These are phyloP conservation scores for Lindgomyces ingoldianus DNA, from an alignment of 495 filamentous ascomycete species.

Conservation along the genomic window DNA sequence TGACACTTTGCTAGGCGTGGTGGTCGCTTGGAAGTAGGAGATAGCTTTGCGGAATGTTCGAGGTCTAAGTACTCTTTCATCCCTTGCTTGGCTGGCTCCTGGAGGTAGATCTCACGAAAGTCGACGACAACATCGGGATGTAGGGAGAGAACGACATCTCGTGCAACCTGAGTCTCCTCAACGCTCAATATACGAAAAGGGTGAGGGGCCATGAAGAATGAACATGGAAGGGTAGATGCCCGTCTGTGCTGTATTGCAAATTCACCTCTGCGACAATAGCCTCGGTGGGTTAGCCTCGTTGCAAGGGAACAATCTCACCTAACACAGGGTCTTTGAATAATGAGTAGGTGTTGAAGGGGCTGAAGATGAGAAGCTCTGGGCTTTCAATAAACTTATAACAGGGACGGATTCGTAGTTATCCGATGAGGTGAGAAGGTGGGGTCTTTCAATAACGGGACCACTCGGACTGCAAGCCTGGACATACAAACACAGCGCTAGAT, in stretches of 20 bases:
- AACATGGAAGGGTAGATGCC: neutral
- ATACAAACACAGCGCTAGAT: neutral
- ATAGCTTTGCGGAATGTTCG: slow-evolving; percentile 52
- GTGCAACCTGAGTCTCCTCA: slow-evolving; percentile 52
- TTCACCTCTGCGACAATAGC: neutral
- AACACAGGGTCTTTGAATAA: no score
- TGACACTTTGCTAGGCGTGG: slow-evolving; percentile 59
- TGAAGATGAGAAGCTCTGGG: no score
- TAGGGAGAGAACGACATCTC: slow-evolving; percentile 50
- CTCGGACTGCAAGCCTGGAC: neutral
- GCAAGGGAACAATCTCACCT: neutral
- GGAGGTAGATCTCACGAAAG: slow-evolving; percentile 56
- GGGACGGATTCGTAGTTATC: no score
- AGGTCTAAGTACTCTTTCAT: slow-evolving; percentile 53
- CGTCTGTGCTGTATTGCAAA: neutral
- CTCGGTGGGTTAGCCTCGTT: neutral
- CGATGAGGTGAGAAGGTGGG: no score
- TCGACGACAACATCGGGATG: slow-evolving; percentile 52
- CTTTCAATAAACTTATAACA: no score
- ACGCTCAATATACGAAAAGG: slow-evolving; percentile 53
- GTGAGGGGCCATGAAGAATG: slow-evolving; percentile 43
- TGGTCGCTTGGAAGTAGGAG: slow-evolving; percentile 53
- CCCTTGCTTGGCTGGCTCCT: slow-evolving; percentile 55
- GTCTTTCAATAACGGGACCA: no score
- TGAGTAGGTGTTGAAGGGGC: no score